Conservation (phyloP, 225 moss, liverwort and hornwort species). For the Ulota crispa region DNA sequence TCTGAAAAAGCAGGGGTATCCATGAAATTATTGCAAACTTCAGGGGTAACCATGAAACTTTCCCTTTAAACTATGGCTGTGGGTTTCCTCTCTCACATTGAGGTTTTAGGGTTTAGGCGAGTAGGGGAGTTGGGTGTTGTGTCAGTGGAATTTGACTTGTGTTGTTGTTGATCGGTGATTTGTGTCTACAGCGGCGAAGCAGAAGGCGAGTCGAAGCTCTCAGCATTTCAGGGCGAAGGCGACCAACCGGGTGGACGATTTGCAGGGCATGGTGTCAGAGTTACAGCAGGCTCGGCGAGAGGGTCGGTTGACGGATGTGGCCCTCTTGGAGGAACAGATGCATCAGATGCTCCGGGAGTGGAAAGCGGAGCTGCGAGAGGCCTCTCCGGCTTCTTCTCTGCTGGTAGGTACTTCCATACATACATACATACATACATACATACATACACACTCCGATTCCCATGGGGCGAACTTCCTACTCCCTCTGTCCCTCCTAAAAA, state of each 20-base stretch:
- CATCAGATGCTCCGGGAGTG: slow-evolving; percentile 63
- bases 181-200: slow-evolving; percentile 47
- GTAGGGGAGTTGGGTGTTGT: neutral
- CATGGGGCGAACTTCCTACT: neutral
- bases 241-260: slow-evolving; percentile 58
- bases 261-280: slow-evolving; percentile 66
- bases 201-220: slow-evolving; percentile 53
- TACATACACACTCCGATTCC: neutral
- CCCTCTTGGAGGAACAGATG: slow-evolving; percentile 68
- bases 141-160: slow-evolving; percentile 5
- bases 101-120: slow-evolving; percentile 6
- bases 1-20: too few relatives aligned
- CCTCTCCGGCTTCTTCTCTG: slow-evolving; percentile 57
- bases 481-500: too few relatives aligned
- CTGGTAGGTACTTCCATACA: slow-evolving; percentile 36
- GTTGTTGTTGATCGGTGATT: neutral
- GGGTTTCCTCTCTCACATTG: neutral
- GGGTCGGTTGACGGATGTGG: slow-evolving; percentile 59
- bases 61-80: neutral
- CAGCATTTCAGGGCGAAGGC: slow-evolving; percentile 66
- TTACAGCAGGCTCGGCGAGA: slow-evolving; percentile 66
- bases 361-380: slow-evolving; percentile 65
- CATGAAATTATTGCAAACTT: too few relatives aligned
- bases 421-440: too few relatives aligned
- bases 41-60: too few relatives aligned